These are phyloP conservation scores for Melampsora abietis-canadensis DNA, from an alignment of 1,284 basidiomycete genomes.

Conservation along the genomic window DNA sequence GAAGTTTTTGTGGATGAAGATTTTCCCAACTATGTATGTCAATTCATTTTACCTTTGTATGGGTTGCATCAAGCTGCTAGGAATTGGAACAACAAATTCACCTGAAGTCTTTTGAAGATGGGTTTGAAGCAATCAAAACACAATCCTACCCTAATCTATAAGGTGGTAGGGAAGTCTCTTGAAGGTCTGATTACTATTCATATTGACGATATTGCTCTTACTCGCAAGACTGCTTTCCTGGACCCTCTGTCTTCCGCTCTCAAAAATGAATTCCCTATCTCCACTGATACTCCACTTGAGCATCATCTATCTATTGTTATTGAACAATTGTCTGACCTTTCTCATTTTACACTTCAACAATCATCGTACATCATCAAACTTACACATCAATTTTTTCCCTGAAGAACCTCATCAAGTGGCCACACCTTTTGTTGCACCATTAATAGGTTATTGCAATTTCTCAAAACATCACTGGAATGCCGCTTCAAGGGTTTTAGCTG, in stretches of 20 bases:
- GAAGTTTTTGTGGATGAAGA: neutral
- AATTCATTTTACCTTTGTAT: neutral
- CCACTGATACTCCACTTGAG: neutral
- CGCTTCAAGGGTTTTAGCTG: neutral
- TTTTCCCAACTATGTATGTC: neutral
- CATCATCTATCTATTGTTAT: slow-evolving; percentile 3
- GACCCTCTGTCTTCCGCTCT: neutral
- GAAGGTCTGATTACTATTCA: neutral
- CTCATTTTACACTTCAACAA: no score
- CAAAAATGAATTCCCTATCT: neutral
- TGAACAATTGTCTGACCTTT: no score
- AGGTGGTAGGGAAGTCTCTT: neutral
- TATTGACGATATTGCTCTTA: neutral
- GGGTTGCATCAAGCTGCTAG: neutral
- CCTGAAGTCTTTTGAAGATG: neutral
- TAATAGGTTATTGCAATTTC: neutral
- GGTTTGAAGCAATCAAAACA: neutral
- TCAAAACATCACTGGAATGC: neutral
- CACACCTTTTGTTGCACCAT: neutral
- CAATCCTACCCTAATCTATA: neutral
- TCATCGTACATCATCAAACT: no score
- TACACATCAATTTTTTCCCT: no score
- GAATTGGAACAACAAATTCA: slow-evolving; percentile 1
- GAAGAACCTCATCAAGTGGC: neutral
- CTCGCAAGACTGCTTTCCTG: neutral